A percentile compares a stretch with the other conserved stretches of the same genome.
Evolutionary conservation across 1,284 basidiomycete genomes (phyloP).

Genomic region (Rhodotorula sp.): DNA sequence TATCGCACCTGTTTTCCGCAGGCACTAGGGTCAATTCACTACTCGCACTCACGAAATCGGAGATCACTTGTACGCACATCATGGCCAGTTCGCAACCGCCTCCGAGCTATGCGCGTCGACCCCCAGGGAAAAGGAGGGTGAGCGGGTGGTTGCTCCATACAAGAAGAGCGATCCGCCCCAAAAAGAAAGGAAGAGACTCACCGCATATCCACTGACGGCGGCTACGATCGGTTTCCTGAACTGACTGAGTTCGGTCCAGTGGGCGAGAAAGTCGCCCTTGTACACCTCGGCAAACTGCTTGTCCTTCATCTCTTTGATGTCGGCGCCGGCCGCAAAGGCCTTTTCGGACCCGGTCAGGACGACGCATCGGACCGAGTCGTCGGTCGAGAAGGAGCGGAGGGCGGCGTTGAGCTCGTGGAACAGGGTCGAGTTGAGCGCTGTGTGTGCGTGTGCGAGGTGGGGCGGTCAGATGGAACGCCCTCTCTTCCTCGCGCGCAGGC

Average conservation of each 20-base stretch:
- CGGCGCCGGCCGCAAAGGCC: constrained; percentile 75
- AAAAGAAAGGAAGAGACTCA: constrained; percentile 53
- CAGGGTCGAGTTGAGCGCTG: constrained; percentile 52
- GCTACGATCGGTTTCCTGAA: constrained; percentile 92
- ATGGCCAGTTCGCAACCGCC: constrained; percentile 96
- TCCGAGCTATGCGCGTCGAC: constrained; percentile 62
- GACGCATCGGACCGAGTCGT: constrained; percentile 73
- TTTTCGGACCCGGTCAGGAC: constrained; percentile 91
- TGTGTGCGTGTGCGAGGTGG: neutral
- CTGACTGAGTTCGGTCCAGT: constrained; percentile 75
- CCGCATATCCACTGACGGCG: constrained; percentile 92
- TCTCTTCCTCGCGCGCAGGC: too few relatives aligned
- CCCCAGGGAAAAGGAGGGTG: neutral
- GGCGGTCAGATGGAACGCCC: neutral
- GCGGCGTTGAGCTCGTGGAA: constrained; percentile 72
- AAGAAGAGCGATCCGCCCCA: neutral
- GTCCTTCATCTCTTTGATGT: constrained; percentile 64
- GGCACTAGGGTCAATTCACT: neutral
- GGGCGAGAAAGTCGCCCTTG: constrained; percentile 81
- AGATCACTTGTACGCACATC: constrained; percentile 58
- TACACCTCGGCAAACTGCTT: constrained; percentile 83
- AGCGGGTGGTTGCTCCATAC: neutral
- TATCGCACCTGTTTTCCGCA: constrained; percentile 63
- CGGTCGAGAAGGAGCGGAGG: constrained; percentile 70
- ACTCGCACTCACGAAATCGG: too few relatives aligned